A percentile compares a stretch with the other conserved stretches of the same genome.
phyloP scores from a whole-genome alignment of 2,329 filamentous ascomycete species.

The Microsporum ferrugineum region DNA sequence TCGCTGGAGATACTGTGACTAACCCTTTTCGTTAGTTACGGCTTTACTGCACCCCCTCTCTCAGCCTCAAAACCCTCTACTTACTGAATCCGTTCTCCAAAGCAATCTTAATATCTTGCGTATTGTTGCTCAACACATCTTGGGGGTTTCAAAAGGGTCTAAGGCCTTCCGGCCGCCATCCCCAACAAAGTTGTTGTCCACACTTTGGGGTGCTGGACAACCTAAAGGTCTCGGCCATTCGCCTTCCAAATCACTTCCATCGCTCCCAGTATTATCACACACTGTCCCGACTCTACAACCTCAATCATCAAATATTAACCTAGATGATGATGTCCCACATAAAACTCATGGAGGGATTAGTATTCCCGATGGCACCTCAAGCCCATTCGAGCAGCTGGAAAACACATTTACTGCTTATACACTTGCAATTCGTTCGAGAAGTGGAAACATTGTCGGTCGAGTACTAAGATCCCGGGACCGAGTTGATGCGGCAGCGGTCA shows the following conservation, averaged over 20 bases:
- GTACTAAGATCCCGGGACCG: slow-evolving; percentile 57
- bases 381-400: slow-evolving; percentile 62
- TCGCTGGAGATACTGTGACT: not conserved
- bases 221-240: slow-evolving; percentile 25
- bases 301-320: slow-evolving; percentile 34
- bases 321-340: slow-evolving; percentile 3
- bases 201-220: slow-evolving; percentile 54
- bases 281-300: slow-evolving; percentile 31
- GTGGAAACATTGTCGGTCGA: slow-evolving; percentile 74
- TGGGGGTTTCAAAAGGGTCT: slow-evolving; percentile 48
- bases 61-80: slow-evolving; percentile 41
- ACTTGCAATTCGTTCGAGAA: slow-evolving; percentile 68
- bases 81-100: slow-evolving; percentile 55
- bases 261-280: slow-evolving; percentile 30
- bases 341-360: slow-evolving; percentile 38
- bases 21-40: slow-evolving; percentile 43
- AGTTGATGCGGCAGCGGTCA: slow-evolving; percentile 69
- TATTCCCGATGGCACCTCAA: slow-evolving; percentile 43
- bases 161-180: slow-evolving; percentile 66
- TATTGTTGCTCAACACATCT: slow-evolving; percentile 52
- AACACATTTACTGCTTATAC: slow-evolving; percentile 77
- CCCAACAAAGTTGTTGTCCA: slow-evolving; percentile 82
- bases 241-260: slow-evolving; percentile 25
- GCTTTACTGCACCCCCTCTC: slow-evolving; percentile 62
- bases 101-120: slow-evolving; percentile 69